These are phyloP conservation scores for Nakazawaea sp. DNA, from an alignment of 805 yeast genomes.

Conservation along the genomic window DNA sequence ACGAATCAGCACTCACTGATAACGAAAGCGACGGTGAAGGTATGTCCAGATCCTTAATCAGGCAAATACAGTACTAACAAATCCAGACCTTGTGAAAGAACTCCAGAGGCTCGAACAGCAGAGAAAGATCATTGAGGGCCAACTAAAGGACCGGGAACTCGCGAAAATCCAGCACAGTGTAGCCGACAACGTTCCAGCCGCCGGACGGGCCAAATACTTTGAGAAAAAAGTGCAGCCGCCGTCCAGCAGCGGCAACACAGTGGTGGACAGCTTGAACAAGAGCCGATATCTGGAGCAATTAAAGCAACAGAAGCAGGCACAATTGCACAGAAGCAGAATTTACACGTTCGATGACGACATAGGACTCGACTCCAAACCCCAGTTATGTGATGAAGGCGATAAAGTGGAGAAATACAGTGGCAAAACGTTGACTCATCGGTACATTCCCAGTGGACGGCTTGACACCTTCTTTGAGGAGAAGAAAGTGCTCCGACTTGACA, in stretches of 20 bases:
- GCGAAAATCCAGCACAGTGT: neutral
- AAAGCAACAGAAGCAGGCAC: slow-evolving; percentile 1
- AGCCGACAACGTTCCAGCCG: too few species aligned
- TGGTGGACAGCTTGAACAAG: neutral
- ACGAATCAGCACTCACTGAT: slow-evolving; percentile 6
- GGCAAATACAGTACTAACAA: neutral
- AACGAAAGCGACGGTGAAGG: slow-evolving; percentile 8
- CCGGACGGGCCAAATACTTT: neutral
- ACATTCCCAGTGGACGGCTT: slow-evolving; percentile 31
- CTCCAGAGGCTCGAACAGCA: neutral
- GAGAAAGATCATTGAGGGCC: neutral
- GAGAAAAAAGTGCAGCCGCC: neutral
- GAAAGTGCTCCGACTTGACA: slow-evolving; percentile 50
- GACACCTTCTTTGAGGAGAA: slow-evolving; percentile 34
- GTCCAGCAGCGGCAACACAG: neutral
- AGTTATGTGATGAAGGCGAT: slow-evolving; percentile 18
- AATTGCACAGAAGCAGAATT: slow-evolving; percentile 4
- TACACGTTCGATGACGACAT: slow-evolving; percentile 6
- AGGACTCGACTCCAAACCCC: neutral
- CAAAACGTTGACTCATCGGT: slow-evolving; percentile 35
- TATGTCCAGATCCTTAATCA: neutral
- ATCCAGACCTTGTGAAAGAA: neutral
- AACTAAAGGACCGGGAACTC: neutral
- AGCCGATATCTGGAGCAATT: neutral
- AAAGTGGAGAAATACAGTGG: slow-evolving; percentile 43